Conservation (phyloP, 495 filamentous ascomycete genomes). For the Penicillium lividum region DNA sequence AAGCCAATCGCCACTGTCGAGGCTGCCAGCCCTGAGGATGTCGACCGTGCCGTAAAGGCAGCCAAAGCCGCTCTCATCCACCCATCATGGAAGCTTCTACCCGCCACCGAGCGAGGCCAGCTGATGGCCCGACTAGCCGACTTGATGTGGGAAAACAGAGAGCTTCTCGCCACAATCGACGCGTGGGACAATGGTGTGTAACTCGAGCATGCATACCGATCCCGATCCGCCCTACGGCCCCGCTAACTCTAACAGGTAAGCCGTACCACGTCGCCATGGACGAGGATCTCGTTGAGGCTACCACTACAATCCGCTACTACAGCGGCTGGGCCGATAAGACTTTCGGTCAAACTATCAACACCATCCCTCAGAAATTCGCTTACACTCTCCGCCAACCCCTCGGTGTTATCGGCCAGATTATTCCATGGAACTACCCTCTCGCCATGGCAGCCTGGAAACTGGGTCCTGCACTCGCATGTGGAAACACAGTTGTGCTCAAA, state of each 20-base stretch:
- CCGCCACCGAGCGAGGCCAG: constrained; percentile 70
- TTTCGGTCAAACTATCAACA: constrained; percentile 84
- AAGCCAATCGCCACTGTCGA: constrained; percentile 81
- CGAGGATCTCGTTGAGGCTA: constrained; percentile 72
- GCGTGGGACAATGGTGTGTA: constrained; percentile 82
- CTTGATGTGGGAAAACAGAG: constrained; percentile 66
- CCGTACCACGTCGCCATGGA: constrained; percentile 71
- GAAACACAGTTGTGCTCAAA: constrained; percentile 85
- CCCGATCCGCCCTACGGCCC: not conserved
- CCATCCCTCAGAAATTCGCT: constrained; percentile 73
- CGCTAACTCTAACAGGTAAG: constrained; percentile 50
- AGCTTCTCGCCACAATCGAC: constrained; percentile 84
- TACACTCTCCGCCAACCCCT: constrained; percentile 88
- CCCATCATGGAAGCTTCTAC: constrained; percentile 75
- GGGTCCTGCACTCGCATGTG: constrained; percentile 49
- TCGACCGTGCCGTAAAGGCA: constrained; percentile 80
- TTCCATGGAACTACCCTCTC: constrained; percentile 90
- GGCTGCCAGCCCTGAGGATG: constrained; percentile 75
- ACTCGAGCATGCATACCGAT: not conserved
- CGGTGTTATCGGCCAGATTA: constrained; percentile 89
- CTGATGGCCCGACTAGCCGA: constrained; percentile 75
- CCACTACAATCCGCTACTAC: constrained; percentile 76
- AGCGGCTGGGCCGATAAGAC: constrained; percentile 92
- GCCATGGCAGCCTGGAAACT: constrained; percentile 90
- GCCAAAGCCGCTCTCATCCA: constrained; percentile 78